Base-by-base conservation (phyloP, 805 yeast genomes). In the Suhomyces prunicola region DNA sequence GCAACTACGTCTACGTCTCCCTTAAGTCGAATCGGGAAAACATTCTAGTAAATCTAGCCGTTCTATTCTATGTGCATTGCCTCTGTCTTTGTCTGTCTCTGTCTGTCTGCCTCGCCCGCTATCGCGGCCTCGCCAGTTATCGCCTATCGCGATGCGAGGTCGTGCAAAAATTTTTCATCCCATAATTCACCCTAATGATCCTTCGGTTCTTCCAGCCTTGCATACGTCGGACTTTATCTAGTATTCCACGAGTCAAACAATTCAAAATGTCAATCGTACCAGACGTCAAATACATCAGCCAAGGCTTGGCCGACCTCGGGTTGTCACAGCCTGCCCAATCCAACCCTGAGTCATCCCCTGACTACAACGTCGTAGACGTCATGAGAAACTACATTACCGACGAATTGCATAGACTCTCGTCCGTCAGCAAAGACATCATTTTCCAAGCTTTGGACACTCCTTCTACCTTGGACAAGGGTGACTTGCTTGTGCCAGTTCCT, bases 381-480 rank as follows among this genome's bases (percentile, higher is more conserved):
- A 84, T 90, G 78, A 88, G 98, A 78, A 88, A 91, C 70, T 90
- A 89, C 72, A 89, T 94, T 69, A 76, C 97, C 48, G 80, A 82
- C 57, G 93, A 92, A 67, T 79, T 94, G 54, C 78, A 87, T 54
- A 76, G 79, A 59, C 73, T 94, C 60, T 80, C 96, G 17, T 87
- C 86, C 36, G 96, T 91, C 41, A 87, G 86, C 54, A 73, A 80
- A 52, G 72, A 75, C 3, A 68, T 90, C 48, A 89, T 92, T 57
- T 89, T 79, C 70, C 88, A 90, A 53, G 90, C 97, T 36, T 79
- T 94, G 64, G 98, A 94, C 72, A 83, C 93, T 79, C 90, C 97
- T 22, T 78, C 81, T 58, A 86, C 91, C 41, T 73, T 88, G 60
- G 97, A 91, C 55, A 87, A 93, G 65, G 99, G 98, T 66, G 99